A percentile compares a stretch with the other conserved stretches of the same genome.
phyloP scores from a whole-genome alignment of 345 rosid species.

The Camelina sativa region DNA sequence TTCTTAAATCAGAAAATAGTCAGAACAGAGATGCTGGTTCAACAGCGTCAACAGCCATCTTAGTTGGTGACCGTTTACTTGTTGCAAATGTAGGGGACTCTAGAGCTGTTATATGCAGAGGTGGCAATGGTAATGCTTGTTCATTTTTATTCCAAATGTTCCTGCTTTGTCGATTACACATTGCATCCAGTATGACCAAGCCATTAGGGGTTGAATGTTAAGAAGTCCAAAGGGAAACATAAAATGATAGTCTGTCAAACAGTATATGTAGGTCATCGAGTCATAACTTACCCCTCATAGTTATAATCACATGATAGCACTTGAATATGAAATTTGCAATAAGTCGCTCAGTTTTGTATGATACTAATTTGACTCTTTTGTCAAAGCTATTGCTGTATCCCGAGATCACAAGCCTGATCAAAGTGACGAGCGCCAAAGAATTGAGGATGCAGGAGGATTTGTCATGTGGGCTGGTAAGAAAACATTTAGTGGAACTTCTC shows the following conservation, averaged over 20 bases:
- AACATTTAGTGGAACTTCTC: not conserved
- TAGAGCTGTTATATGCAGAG: constrained; percentile 96
- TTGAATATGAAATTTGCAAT: not conserved
- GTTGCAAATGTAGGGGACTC: constrained; percentile 99
- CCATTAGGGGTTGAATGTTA: not conserved
- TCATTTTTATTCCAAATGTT: not conserved
- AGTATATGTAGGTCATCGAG: not conserved
- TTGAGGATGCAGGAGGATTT: constrained; percentile 99
- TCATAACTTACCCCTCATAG: not conserved
- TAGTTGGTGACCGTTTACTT: constrained; percentile 89
- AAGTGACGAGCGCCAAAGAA: constrained; percentile 94
- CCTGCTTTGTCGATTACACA: not conserved
- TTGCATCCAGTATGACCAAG: not conserved
- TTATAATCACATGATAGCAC: constrained; percentile 3
- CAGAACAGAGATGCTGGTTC: constrained; percentile 99
- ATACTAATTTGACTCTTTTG: constrained; percentile 18
- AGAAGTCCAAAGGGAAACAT: not conserved
- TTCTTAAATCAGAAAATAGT: constrained; percentile 84
- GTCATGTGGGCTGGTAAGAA: constrained; percentile 98
- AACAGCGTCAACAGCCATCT: constrained; percentile 96
- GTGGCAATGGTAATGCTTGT: constrained; percentile 75
- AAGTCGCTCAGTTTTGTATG: not conserved
- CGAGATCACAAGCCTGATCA: constrained; percentile 99
- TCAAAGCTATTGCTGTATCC: constrained; percentile 90
- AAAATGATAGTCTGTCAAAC: not conserved